These are phyloP conservation scores for Coriaria nepalensis DNA, from an alignment of 306 rosid genomes.

Conservation along the genomic window DNA sequence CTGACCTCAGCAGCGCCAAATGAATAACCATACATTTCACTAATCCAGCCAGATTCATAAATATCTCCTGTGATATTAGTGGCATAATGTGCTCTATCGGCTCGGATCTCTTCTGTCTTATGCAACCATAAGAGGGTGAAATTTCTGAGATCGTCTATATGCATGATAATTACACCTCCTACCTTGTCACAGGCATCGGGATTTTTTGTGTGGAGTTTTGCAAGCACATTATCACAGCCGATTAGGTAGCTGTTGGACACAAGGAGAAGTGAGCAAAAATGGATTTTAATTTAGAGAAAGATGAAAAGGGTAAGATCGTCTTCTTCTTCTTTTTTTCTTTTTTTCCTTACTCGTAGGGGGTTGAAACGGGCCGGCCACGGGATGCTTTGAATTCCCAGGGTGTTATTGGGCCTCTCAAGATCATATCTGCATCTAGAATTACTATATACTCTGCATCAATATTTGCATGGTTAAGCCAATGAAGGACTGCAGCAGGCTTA, in stretches of 20 bases:
- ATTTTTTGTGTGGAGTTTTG: slow-evolving; percentile 80
- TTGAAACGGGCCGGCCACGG: slow-evolving; percentile 83
- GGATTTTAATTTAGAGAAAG: neutral
- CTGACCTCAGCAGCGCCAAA: slow-evolving; percentile 98
- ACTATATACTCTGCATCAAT: slow-evolving; percentile 88
- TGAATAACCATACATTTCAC: slow-evolving; percentile 99
- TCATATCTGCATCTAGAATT: slow-evolving; percentile 98
- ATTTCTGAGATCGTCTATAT: slow-evolving; percentile 76
- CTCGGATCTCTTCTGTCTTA: slow-evolving; percentile 92
- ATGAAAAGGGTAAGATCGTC: neutral
- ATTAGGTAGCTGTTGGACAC: slow-evolving; percentile 63
- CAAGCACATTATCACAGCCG: slow-evolving; percentile 91
- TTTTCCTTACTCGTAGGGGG: slow-evolving; percentile 83
- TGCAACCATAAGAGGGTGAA: slow-evolving; percentile 91
- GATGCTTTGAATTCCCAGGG: slow-evolving; percentile 98
- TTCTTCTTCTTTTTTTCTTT: too few species aligned
- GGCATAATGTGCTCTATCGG: slow-evolving; percentile 91
- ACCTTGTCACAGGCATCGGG: slow-evolving; percentile 98
- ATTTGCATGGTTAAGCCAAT: slow-evolving; percentile 86
- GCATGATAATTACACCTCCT: slow-evolving; percentile 97
- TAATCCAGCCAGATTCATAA: slow-evolving; percentile 87
- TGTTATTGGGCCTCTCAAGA: slow-evolving; percentile 87
- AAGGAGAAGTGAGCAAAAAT: slow-evolving; percentile 7
- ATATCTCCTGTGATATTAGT: slow-evolving; percentile 92
- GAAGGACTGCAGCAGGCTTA: slow-evolving; percentile 98